A percentile compares a stretch with the other conserved stretches of the same genome.
These are phyloP conservation scores for Trypanosoma melophagium DNA, from an alignment of 208 protist genomes.

Conservation along the genomic window DNA sequence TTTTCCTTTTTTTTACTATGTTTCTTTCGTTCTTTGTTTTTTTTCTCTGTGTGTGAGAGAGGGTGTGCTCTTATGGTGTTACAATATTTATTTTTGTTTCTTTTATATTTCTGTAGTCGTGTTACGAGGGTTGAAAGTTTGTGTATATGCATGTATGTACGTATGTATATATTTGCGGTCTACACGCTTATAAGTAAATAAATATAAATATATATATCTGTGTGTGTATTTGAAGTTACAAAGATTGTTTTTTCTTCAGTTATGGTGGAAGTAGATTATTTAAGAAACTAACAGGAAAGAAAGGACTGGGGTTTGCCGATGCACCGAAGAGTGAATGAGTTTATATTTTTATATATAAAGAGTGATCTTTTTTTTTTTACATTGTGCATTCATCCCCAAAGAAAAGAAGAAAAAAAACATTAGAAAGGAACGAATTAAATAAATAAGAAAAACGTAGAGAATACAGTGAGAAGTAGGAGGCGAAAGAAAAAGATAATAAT, in stretches of 20 bases:
- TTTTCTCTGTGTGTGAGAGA: conserved; percentile 13
- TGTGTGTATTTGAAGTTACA: too few relatives aligned
- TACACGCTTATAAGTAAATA: neutral
- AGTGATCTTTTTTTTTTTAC: neutral
- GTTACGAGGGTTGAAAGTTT: neutral
- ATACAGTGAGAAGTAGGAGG: neutral
- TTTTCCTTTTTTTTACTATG: neutral
- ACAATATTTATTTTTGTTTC: too few relatives aligned
- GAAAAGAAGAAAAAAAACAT: conserved; percentile 9
- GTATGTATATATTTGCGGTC: conserved; percentile 13
- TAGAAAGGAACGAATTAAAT: conserved; percentile 4
- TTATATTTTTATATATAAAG: conserved; percentile 9
- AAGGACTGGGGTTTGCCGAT: neutral
- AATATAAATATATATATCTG: conserved; percentile 1
- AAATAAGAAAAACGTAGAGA: neutral
- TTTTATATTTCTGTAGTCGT: too few relatives aligned
- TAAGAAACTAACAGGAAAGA: neutral
- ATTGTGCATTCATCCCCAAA: neutral
- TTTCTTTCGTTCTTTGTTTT: neutral
- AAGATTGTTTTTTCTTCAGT: too few relatives aligned
- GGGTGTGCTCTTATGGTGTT: neutral
- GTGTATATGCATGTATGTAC: conserved; percentile 1
- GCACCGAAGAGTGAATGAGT: neutral
- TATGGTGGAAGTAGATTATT: too few relatives aligned
- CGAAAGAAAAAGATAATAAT: conserved; percentile 12